These are phyloP conservation scores for Yamadazyma scolyti DNA, from an alignment of 805 yeast genomes.

Conservation along the genomic window DNA sequence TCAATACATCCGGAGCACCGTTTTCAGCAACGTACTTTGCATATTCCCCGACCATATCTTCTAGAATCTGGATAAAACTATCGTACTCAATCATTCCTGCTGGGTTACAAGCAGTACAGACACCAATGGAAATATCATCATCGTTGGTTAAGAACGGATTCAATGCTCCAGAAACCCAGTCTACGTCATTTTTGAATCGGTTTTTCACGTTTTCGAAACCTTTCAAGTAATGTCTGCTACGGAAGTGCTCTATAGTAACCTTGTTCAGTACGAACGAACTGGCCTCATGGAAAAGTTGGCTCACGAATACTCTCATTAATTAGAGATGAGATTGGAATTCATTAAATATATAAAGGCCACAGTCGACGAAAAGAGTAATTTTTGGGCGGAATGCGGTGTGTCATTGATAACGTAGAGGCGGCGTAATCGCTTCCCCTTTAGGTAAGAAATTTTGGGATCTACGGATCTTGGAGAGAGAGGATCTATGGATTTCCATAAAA, in stretches of 20 bases:
- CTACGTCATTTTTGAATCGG: slow-evolving; percentile 3
- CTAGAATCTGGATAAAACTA: slow-evolving; percentile 1
- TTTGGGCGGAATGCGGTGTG: too few species aligned
- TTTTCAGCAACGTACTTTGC: not conserved
- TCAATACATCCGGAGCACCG: slow-evolving; percentile 3
- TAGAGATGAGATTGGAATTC: too few species aligned
- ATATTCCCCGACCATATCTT: slow-evolving; percentile 4
- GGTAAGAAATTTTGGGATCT: not conserved
- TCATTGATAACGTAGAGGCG: too few species aligned
- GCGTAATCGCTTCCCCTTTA: too few species aligned
- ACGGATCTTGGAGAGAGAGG: not conserved
- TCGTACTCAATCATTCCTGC: slow-evolving; percentile 3
- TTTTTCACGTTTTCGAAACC: slow-evolving; percentile 3
- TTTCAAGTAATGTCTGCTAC: slow-evolving; percentile 4
- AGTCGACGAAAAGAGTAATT: too few species aligned
- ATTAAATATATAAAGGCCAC: too few species aligned
- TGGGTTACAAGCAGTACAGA: slow-evolving; percentile 5
- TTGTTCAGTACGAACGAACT: slow-evolving; percentile 3
- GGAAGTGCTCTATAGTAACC: slow-evolving; percentile 1
- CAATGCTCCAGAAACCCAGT: slow-evolving; percentile 4
- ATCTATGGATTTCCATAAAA: not conserved
- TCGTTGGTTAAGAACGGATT: slow-evolving; percentile 1
- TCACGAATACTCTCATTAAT: slow-evolving; percentile 3
- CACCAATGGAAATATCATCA: slow-evolving; percentile 3
- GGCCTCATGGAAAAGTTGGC: slow-evolving; percentile 6